Evolutionary conservation across 2,329 filamentous ascomycete genomes (phyloP).

Genomic region (Alternaria brassicae): DNA sequence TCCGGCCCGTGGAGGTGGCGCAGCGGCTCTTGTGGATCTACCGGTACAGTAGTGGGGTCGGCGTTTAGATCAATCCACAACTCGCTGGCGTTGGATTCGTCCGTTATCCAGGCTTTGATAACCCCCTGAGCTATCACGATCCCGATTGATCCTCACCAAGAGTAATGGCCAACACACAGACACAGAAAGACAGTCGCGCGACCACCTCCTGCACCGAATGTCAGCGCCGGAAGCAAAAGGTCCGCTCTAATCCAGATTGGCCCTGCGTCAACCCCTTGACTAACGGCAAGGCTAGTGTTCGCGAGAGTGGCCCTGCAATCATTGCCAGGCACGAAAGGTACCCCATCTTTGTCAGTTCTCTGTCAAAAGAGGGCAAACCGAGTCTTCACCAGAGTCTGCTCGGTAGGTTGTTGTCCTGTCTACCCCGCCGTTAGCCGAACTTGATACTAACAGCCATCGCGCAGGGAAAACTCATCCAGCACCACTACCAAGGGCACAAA

Average conservation of each 20-base stretch:
- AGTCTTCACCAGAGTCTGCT: constrained; percentile 25
- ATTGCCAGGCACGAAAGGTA: constrained; percentile 58
- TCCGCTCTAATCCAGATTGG: constrained; percentile 26
- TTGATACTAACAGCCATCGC: constrained; percentile 4
- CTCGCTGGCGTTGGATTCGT: constrained; percentile 7
- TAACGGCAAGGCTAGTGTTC: constrained; percentile 52
- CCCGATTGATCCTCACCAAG: background rate
- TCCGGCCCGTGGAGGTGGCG: constrained; percentile 13
- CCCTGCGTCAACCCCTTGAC: constrained; percentile 15
- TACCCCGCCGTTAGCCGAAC: background rate
- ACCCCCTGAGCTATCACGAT: background rate
- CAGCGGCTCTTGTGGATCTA: constrained; percentile 11
- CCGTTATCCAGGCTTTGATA: constrained; percentile 6
- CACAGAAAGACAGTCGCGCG: constrained; percentile 33
- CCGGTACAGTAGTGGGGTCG: constrained; percentile 15
- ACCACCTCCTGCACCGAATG: constrained; percentile 56
- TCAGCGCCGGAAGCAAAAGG: constrained; percentile 61
- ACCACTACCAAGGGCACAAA: constrained; percentile 28
- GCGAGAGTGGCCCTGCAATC: constrained; percentile 60
- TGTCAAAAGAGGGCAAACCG: constrained; percentile 41
- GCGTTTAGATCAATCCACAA: constrained; percentile 6
- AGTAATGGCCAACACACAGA: constrained; percentile 25
- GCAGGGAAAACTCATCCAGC: constrained; percentile 22
- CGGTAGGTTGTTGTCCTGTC: constrained; percentile 22
- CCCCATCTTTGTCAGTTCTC: constrained; percentile 59